Percentiles rank a stretch among this genome's conserved stretches.
Evolutionary conservation across 2,329 filamentous ascomycete species (phyloP).

Genomic region (Neofusicoccum parvum): DNA sequence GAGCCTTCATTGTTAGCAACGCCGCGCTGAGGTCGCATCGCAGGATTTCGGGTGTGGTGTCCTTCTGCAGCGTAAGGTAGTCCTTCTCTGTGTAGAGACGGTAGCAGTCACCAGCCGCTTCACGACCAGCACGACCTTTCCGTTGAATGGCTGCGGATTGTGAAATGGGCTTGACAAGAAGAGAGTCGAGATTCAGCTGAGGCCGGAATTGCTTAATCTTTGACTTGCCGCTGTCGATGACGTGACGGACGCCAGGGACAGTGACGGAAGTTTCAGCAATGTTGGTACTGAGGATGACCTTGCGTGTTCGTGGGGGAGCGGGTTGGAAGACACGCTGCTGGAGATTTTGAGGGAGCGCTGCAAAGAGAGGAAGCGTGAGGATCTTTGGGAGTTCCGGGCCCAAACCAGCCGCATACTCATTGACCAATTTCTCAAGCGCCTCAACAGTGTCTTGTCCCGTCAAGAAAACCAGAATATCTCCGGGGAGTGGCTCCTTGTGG

Average conservation of each 20-base stretch:
- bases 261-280: conserved; percentile 99
- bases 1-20: conserved; percentile 89
- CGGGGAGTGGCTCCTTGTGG: conserved; percentile 83
- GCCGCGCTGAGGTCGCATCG: conserved; percentile 86
- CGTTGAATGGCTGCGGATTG: conserved; percentile 92
- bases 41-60: conserved; percentile 85
- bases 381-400: conserved; percentile 73
- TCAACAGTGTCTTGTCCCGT: conserved; percentile 94
- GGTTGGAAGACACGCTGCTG: conserved; percentile 86
- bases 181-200: conserved; percentile 82
- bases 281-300: conserved; percentile 91
- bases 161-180: conserved; percentile 87
- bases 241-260: conserved; percentile 86
- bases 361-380: conserved; percentile 78
- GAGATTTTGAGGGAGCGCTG: conserved; percentile 81
- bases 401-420: conserved; percentile 74
- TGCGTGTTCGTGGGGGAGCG: conserved; percentile 73
- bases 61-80: conserved; percentile 69
- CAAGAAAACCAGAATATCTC: conserved; percentile 90
- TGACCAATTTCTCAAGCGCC: conserved; percentile 74
- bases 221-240: conserved; percentile 89
- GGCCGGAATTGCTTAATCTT: conserved; percentile 92
- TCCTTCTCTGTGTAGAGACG: conserved; percentile 82
- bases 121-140: conserved; percentile 88
- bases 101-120: conserved; percentile 87